Base-by-base conservation (phyloP, 139 green algal species). In the Pleodorina starrii region DNA sequence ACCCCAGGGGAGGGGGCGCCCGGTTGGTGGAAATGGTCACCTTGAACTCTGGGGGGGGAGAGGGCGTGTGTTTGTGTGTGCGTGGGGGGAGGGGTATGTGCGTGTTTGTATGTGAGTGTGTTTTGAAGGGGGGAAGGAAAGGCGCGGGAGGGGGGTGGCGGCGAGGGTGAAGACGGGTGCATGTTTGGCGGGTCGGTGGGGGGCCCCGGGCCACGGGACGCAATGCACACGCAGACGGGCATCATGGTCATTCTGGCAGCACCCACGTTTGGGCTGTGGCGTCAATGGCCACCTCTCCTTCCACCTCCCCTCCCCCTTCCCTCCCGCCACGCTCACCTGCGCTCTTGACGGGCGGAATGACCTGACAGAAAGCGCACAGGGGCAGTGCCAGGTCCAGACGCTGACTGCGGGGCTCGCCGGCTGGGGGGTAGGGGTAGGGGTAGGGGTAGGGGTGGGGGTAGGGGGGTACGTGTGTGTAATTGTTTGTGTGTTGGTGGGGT, bases 11-110 rank as follows among this genome's bases (percentile, higher is more conserved):
- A 1, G 91, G 92, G 0, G 94, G 90, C 1, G 90, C 51, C 23
- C 93, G 89, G 87, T 96, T 97, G 54, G 92, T 95, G 66, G 87
- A 72, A 32, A 97, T 50, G 0, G 93, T 96, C 29, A 96, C 38
- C 89, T 96, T 96, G 86, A 89, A 96, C 25, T 81, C 90, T 85
- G 94, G n/a, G 35, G 6, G 51, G 77, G 38, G 25, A 38, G 25
- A 73, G 21, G 21, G 35, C 48, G 35, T n/a, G n/a, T 32, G 63
- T n/a, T n/a, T n/a, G n/a, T n/a, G n/a, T n/a, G n/a, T n/a, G n/a
- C n/a, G n/a, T n/a, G n/a, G n/a, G n/a, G n/a, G n/a, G n/a, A n/a
- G n/a, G n/a, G n/a, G n/a, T n/a, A n/a, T n/a, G n/a, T n/a, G n/a
- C n/a, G n/a, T n/a, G n/a, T n/a, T n/a, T n/a, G n/a, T n/a, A n/a